Percentiles rank a stretch among this genome's conserved stretches.
Evolutionary conservation across 2,329 filamentous ascomycete genomes (phyloP).

Genomic region (Aureobasidium vineae): DNA sequence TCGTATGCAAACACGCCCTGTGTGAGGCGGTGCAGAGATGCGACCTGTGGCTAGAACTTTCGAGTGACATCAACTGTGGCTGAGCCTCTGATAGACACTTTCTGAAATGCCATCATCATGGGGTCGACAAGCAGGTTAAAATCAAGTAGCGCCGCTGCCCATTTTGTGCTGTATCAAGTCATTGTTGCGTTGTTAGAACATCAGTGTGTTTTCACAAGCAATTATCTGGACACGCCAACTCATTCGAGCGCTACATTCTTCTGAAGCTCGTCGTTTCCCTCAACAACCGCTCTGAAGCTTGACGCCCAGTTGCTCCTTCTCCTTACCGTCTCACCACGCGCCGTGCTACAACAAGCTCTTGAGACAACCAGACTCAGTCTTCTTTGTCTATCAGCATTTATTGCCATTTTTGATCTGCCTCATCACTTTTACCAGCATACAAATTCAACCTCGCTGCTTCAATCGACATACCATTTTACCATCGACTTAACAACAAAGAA

Average conservation of each 20-base stretch:
- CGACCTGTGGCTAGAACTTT: slow-evolving; percentile 13
- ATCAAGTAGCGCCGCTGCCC: slow-evolving; percentile 4
- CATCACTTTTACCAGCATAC: not conserved
- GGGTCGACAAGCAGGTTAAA: slow-evolving; percentile 9
- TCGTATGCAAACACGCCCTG: too few species aligned
- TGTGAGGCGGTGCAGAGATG: not conserved
- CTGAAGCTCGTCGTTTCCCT: slow-evolving; percentile 13
- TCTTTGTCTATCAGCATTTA: not conserved
- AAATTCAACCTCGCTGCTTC: not conserved
- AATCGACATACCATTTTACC: not conserved
- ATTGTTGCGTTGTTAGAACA: slow-evolving; percentile 4
- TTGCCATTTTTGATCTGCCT: slow-evolving; percentile 1
- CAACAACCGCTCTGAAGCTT: slow-evolving; percentile 21
- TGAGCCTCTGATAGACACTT: slow-evolving; percentile 3
- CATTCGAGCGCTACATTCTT: slow-evolving; percentile 1
- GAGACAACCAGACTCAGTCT: not conserved
- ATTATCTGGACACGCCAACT: not conserved
- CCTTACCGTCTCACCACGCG: slow-evolving; percentile 21
- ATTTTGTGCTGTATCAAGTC: not conserved
- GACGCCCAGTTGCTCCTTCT: slow-evolving; percentile 7
- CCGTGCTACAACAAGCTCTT: slow-evolving; percentile 1
- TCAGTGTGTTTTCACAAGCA: not conserved
- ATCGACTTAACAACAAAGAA: not conserved
- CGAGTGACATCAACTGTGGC: slow-evolving; percentile 19
- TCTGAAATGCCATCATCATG: slow-evolving; percentile 21